These are phyloP conservation scores for Phytophthora pinifolia DNA, from an alignment of 352 stramenopile genomes.

Conservation along the genomic window DNA sequence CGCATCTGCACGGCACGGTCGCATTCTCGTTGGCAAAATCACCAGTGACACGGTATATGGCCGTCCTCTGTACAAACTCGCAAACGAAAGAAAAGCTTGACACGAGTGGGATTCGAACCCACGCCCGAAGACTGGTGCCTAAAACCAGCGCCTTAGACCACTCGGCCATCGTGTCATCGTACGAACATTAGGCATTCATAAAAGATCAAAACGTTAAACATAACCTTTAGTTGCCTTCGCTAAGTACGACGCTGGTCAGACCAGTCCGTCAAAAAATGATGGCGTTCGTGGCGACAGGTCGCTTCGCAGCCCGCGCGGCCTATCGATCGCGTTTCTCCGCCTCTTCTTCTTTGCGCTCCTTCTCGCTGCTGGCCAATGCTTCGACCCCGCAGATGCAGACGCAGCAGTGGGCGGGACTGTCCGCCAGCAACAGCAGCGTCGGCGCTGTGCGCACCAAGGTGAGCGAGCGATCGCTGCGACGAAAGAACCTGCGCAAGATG, in stretches of 20 bases:
- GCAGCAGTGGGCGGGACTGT: slow-evolving; percentile 11
- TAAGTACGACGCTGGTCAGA: no score
- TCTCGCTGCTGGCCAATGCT: slow-evolving; percentile 14
- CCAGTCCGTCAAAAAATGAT: no score
- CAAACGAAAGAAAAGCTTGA: background rate
- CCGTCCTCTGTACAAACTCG: background rate
- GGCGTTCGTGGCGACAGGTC: slow-evolving; percentile 10
- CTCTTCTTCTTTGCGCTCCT: slow-evolving; percentile 3
- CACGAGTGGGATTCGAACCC: slow-evolving; percentile 15
- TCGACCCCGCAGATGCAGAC: slow-evolving; percentile 1
- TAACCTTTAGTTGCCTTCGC: no score
- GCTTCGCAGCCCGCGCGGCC: slow-evolving; percentile 4
- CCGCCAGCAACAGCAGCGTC: background rate
- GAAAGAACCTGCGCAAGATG: slow-evolving; percentile 80
- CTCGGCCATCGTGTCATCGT: background rate
- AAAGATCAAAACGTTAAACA: no score
- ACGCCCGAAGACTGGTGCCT: no score
- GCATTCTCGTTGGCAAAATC: no score
- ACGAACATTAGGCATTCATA: no score
- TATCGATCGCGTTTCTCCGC: slow-evolving; percentile 7
- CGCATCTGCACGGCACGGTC: no score
- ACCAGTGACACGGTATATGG: no score
- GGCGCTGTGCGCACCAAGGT: slow-evolving; percentile 62
- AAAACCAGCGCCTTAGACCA: no score
- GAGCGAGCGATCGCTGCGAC: slow-evolving; percentile 64